These are phyloP conservation scores for Escovopsis weberi DNA, from an alignment of 2,329 filamentous ascomycete genomes.

Conservation along the genomic window DNA sequence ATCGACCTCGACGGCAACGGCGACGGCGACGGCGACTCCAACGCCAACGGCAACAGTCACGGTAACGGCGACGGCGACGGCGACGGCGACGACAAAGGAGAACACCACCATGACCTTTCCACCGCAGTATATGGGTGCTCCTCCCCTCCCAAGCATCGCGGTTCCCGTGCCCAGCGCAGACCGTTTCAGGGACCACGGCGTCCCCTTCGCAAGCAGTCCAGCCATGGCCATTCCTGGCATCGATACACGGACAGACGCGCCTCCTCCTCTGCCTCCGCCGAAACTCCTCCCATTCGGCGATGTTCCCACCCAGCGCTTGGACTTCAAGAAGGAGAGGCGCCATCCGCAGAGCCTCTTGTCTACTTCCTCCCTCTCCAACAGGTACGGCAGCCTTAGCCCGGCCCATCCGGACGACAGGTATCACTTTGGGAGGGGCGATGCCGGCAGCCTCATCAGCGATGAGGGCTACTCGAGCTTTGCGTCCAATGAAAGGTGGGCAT, in stretches of 20 bases:
- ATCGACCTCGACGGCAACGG: too few relatives aligned
- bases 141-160: slow-evolving; percentile 23
- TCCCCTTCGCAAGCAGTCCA: slow-evolving; percentile 18
- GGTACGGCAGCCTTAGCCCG: slow-evolving; percentile 26
- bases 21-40: too few relatives aligned
- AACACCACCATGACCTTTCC: slow-evolving; percentile 20
- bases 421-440: slow-evolving; percentile 19
- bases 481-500: slow-evolving; percentile 22
- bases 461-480: slow-evolving; percentile 31
- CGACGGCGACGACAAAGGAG: not conserved
- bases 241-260: slow-evolving; percentile 18
- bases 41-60: too few relatives aligned
- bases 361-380: slow-evolving; percentile 18
- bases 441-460: slow-evolving; percentile 18
- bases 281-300: slow-evolving; percentile 22
- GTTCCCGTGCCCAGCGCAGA: slow-evolving; percentile 14
- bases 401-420: slow-evolving; percentile 20
- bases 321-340: slow-evolving; percentile 18
- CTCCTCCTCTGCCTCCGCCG: slow-evolving; percentile 34
- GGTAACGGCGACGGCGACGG: too few relatives aligned
- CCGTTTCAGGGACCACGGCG: slow-evolving; percentile 17
- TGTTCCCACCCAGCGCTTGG: slow-evolving; percentile 13
- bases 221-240: slow-evolving; percentile 30
- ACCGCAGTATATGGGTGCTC: slow-evolving; percentile 21
- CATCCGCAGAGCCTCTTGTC: slow-evolving; percentile 12